These are phyloP conservation scores for Tritrichomonas musculus DNA, from an alignment of 208 protist species.

Conservation along the genomic window DNA sequence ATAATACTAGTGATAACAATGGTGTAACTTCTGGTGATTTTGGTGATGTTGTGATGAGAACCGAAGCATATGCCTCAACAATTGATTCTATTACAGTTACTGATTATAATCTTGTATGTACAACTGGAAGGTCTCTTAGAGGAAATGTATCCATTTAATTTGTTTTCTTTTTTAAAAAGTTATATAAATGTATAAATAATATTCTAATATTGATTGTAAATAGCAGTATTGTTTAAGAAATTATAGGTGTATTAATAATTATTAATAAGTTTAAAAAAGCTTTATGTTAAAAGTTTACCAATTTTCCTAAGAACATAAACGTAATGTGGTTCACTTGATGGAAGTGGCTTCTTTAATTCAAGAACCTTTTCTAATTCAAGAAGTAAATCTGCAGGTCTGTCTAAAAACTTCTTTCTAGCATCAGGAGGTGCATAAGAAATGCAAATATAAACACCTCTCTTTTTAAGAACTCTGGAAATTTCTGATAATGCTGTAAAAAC, in stretches of 20 bases:
- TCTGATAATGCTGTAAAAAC: not conserved
- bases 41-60: not conserved
- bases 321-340: not conserved
- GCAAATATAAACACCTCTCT: conserved; percentile 16
- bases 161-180: too few relatives aligned
- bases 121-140: not conserved
- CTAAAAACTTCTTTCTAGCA: not conserved
- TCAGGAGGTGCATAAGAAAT: not conserved
- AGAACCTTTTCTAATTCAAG: conserved; percentile 18
- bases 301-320: not conserved
- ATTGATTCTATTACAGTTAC: not conserved
- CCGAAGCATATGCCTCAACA: not conserved
- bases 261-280: too few relatives aligned
- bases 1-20: too few relatives aligned
- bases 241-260: too few relatives aligned
- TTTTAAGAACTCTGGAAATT: not conserved
- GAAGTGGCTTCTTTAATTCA: not conserved
- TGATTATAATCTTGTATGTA: not conserved
- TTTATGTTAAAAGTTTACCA: conserved; percentile 31
- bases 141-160: not conserved
- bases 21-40: too few relatives aligned
- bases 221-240: too few relatives aligned
- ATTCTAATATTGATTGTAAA: too few relatives aligned
- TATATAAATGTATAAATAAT: too few relatives aligned
- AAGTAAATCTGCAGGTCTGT: not conserved